Percentiles rank a stretch among this genome's conserved stretches.
phyloP scores from a whole-genome alignment of 2,329 filamentous ascomycete genomes.

The Hypomyces rosellus region DNA sequence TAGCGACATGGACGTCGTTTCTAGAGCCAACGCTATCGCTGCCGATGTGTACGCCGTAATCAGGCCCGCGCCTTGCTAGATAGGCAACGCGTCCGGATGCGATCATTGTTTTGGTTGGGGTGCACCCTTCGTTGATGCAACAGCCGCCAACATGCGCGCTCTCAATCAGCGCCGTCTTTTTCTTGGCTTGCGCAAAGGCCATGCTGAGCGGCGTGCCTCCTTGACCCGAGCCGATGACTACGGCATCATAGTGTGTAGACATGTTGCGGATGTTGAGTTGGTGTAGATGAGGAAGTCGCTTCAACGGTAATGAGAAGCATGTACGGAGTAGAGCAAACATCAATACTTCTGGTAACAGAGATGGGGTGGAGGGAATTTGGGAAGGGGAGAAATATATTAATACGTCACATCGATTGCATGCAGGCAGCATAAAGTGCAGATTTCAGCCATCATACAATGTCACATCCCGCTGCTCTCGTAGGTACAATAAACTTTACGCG shows the following conservation, averaged over 20 bases:
- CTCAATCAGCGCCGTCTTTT: conserved; percentile 42
- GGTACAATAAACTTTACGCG: too few relatives aligned
- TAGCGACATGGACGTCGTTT: conserved; percentile 33
- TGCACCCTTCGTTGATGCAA: conserved; percentile 50
- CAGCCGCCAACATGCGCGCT: conserved; percentile 44
- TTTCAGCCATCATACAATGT: too few relatives aligned
- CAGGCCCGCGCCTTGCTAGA: conserved; percentile 31
- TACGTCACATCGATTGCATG: too few relatives aligned
- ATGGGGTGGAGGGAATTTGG: too few relatives aligned
- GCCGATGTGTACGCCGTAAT: conserved; percentile 39
- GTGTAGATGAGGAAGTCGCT: too few relatives aligned
- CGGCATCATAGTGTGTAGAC: conserved; percentile 18
- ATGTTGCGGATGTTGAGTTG: not conserved
- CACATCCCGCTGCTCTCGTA: too few relatives aligned
- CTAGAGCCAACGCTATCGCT: not conserved
- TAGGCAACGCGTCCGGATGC: conserved; percentile 45
- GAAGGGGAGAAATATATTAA: too few relatives aligned
- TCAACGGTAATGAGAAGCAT: too few relatives aligned
- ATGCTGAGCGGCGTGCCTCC: conserved; percentile 43
- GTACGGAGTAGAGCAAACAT: too few relatives aligned
- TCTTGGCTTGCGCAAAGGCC: conserved; percentile 38
- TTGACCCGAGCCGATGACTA: conserved; percentile 50
- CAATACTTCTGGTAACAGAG: too few relatives aligned
- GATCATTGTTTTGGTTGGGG: conserved; percentile 52
- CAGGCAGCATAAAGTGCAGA: too few relatives aligned